Conservation (phyloP, 2,329 filamentous ascomycete species). For the Periconia digitata region DNA sequence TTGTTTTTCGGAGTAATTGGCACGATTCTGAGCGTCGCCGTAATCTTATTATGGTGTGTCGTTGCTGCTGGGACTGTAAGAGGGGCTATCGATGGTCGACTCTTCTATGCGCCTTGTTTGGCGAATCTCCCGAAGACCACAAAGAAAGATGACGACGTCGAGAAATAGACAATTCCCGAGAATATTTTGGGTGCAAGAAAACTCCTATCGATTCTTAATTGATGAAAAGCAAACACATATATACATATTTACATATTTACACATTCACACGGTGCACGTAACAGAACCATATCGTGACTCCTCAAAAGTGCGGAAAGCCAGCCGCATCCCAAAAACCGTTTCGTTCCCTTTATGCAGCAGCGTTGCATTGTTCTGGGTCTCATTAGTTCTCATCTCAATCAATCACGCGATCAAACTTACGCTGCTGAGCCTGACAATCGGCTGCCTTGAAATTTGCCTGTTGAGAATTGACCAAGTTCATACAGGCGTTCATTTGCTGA, state of each 20-base stretch:
- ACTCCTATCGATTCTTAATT: no score
- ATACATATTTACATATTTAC: not conserved
- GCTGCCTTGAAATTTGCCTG: slow-evolving; percentile 43
- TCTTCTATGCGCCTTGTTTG: slow-evolving; percentile 60
- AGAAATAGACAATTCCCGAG: slow-evolving; percentile 21
- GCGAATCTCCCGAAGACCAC: slow-evolving; percentile 32
- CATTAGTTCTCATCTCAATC: not conserved
- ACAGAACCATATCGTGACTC: no score
- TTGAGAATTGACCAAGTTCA: slow-evolving; percentile 59
- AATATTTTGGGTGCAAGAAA: slow-evolving; percentile 8
- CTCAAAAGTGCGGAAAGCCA: no score
- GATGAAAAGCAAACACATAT: not conserved
- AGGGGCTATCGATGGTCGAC: slow-evolving; percentile 50
- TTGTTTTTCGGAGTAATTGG: slow-evolving; percentile 59
- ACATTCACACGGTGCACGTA: not conserved
- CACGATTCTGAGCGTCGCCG: slow-evolving; percentile 56
- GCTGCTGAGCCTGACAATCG: slow-evolving; percentile 61
- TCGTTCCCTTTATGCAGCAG: slow-evolving; percentile 4
- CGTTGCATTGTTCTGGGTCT: slow-evolving; percentile 9
- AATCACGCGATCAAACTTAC: slow-evolving; percentile 16
- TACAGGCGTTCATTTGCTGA: slow-evolving; percentile 64
- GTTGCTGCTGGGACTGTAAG: slow-evolving; percentile 54
- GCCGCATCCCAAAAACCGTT: not conserved
- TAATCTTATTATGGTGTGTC: slow-evolving; percentile 59
- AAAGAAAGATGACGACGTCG: slow-evolving; percentile 2